A percentile compares a stretch with the other conserved stretches of the same genome.
Conservation (phyloP, 176 grass and related monocot genomes). For the Bonia amplexicaulis region DNA sequence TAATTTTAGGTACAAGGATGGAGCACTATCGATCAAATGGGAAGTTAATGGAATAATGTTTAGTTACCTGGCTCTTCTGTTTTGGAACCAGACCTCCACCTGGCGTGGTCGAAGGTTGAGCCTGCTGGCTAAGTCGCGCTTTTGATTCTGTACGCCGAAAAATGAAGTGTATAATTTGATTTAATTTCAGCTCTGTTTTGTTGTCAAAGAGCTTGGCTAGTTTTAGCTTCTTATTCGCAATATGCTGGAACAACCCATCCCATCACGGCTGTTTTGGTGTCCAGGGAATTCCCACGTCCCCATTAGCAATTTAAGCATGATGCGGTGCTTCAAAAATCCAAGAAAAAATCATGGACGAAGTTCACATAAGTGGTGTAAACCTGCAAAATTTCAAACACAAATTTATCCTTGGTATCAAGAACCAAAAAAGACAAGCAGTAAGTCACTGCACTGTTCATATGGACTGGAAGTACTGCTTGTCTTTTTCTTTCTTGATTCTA, state of each 20-base stretch:
- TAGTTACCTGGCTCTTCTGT: constrained; percentile 51
- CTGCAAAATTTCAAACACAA: no score
- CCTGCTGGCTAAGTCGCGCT: constrained; percentile 26
- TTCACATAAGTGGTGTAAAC: no score
- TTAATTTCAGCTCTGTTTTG: not conserved
- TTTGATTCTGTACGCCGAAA: constrained; percentile 27
- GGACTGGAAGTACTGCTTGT: no score
- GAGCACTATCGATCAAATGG: not conserved
- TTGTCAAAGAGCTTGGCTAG: not conserved
- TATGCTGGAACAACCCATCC: not conserved
- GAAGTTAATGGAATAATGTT: no score
- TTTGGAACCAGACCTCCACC: constrained; percentile 69
- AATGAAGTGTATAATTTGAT: not conserved
- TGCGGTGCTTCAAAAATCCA: no score
- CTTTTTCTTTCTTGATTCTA: no score
- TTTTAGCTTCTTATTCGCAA: not conserved
- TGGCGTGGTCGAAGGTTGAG: constrained; percentile 49
- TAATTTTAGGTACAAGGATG: not conserved
- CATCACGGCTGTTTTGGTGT: not conserved
- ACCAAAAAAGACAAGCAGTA: no score
- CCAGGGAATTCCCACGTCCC: no score
- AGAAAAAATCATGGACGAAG: no score
- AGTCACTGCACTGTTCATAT: no score
- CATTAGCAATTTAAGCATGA: no score
- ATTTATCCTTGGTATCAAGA: no score